phyloP scores from a whole-genome alignment of 257 asterid genomes.

The Salvia rosmarinus region DNA sequence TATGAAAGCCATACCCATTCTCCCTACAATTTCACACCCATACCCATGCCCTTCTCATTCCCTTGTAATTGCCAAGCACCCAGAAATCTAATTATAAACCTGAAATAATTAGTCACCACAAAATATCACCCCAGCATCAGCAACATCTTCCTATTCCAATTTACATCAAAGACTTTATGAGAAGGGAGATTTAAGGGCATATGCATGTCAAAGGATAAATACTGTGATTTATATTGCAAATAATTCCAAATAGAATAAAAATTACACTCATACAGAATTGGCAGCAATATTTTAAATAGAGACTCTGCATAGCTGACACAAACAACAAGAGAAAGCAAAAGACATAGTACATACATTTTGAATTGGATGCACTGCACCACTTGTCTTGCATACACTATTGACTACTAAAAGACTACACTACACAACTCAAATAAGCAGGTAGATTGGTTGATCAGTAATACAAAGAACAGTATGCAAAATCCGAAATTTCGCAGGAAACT shows the following conservation, averaged over 20 bases:
- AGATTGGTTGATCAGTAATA: not conserved
- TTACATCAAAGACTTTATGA: not conserved
- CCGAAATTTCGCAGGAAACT: not conserved
- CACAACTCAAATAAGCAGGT: conserved; percentile 18
- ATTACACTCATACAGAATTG: conserved; percentile 3
- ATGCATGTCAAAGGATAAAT: not conserved
- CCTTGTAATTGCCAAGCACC: not conserved
- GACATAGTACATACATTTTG: not conserved
- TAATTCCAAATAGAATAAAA: not conserved
- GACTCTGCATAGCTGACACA: no score
- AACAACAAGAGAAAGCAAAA: not conserved
- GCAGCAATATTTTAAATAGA: no score
- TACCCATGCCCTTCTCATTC: not conserved
- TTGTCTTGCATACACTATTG: not conserved
- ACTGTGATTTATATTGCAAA: not conserved
- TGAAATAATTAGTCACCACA: not conserved
- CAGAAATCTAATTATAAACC: conserved; percentile 17
- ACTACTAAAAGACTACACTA: conserved; percentile 9
- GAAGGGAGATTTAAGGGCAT: conserved; percentile 5
- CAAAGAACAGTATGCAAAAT: not conserved
- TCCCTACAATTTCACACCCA: not conserved
- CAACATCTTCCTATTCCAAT: conserved; percentile 19
- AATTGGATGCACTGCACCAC: not conserved
- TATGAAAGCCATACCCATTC: not conserved
- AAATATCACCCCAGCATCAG: conserved; percentile 22